phyloP scores from a whole-genome alignment of 164 flowering plant genomes.

The Nymphaea colorata region DNA sequence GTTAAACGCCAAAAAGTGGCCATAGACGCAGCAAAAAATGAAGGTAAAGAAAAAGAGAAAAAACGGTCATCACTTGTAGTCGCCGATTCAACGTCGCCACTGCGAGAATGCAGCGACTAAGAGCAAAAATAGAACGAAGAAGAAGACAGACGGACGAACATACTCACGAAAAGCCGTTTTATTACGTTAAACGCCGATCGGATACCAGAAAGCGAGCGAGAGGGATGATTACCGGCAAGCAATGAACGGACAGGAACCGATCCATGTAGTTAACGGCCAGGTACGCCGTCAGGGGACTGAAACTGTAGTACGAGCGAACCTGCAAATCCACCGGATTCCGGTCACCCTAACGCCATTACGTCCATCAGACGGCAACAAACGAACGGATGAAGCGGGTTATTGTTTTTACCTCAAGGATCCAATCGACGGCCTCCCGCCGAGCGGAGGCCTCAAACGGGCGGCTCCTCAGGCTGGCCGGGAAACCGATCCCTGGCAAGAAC shows the following conservation, averaged over 20 bases:
- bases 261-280: constrained; percentile 89
- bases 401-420: constrained; percentile 83
- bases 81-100: too few species aligned
- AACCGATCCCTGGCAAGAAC: constrained; percentile 46
- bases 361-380: background rate
- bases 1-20: background rate
- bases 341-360: background rate
- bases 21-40: background rate
- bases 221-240: constrained; percentile 47
- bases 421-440: constrained; percentile 55
- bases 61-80: background rate
- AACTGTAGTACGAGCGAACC: constrained; percentile 59
- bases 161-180: background rate
- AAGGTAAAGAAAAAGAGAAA: background rate
- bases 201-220: background rate
- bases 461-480: constrained; percentile 31
- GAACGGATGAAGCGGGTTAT: background rate
- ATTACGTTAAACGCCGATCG: background rate
- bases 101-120: background rate
- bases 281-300: constrained; percentile 85
- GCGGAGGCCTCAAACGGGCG: constrained; percentile 55
- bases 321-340: constrained; percentile 19
- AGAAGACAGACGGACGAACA: background rate
- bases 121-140: background rate
- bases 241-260: constrained; percentile 57